Base-by-base conservation (phyloP, 805 yeast genomes). In the Yamadazyma paraphyllophila region DNA sequence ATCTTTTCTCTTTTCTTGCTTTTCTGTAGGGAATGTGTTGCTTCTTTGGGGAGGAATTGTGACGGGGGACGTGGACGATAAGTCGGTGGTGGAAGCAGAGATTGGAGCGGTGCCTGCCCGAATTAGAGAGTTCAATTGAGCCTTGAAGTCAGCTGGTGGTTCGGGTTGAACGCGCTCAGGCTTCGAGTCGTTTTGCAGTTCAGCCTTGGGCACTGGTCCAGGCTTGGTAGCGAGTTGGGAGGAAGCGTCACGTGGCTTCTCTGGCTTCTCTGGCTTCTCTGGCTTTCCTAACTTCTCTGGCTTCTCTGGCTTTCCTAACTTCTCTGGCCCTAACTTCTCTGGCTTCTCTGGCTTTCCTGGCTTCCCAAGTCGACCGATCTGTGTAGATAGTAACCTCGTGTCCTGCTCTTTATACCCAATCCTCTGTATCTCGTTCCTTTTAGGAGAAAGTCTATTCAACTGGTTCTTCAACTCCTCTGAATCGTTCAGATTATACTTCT, bases 21-120 rank as follows among this genome's bases (percentile, higher is more conserved):
- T 29, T 20, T 3, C 24, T 20, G 48, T 16, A 12, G 53, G 53
- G 1, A 40, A 45, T 5, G 53, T 31, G 12, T 32, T 41, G 24
- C 45, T 27, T 31, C 43, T 44, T 36, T 36, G 45, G 11, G 26
- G 27, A 7, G 46, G 45, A 3, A 7, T 20, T 5, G 12, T 8
- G 20, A 4, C 15, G 14, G 12, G 20, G 2, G 7, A n/a, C 12
- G 27, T 20, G 4, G 32, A 6, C 13, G 40, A 25, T 37, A 37
- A 26, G 30, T 26, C 32, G 32, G 17, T 36, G 10, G 39, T 25
- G 20, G 40, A 37, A 5, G 11, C 11, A 8, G 31, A 15, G 6
- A 25, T 3, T 31, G 70, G 68, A 3, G 53, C 61, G 1, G 69
- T 61, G 41, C 59, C 59, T 2, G 69, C 54, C 20, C 66, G 57